These are phyloP conservation scores for Pharnaceum exiguum DNA, from an alignment of 148 eudicot genomes.

Conservation along the genomic window DNA sequence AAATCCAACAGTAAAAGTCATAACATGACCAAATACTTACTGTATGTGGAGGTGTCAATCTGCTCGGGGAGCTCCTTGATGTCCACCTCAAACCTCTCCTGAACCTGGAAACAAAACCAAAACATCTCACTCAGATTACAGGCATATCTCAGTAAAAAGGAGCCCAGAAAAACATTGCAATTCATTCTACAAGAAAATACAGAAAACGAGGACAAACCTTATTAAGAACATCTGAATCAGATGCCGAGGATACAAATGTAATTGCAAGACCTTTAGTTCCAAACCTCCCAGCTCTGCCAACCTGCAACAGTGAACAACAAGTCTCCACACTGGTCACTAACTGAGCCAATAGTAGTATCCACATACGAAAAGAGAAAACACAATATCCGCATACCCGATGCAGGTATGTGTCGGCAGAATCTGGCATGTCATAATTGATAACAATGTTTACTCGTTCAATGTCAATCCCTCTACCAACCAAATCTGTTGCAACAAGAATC, in stretches of 20 bases:
- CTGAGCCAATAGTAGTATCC: too few species aligned
- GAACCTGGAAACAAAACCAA: constrained; percentile 24
- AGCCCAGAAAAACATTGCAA: not conserved
- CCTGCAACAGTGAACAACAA: constrained; percentile 27
- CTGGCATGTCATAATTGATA: constrained; percentile 18
- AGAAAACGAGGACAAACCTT: constrained; percentile 40
- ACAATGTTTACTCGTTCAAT: constrained; percentile 18
- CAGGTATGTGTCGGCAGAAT: constrained; percentile 18
- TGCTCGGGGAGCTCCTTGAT: constrained; percentile 98
- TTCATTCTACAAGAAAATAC: not conserved
- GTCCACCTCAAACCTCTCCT: constrained; percentile 89
- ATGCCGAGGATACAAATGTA: constrained; percentile 46
- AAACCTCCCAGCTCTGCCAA: constrained; percentile 18
- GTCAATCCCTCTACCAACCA: constrained; percentile 21
- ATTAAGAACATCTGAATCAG: constrained; percentile 84
- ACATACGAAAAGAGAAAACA: not conserved
- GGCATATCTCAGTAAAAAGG: not conserved
- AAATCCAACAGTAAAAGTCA: too few species aligned
- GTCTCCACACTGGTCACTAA: not conserved
- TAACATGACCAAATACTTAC: constrained; percentile 39
- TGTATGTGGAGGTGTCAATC: constrained; percentile 91
- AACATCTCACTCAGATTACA: not conserved
- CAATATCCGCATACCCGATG: constrained; percentile 27
- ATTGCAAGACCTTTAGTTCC: constrained; percentile 24
- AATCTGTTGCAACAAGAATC: constrained; percentile 19